Evolutionary conservation across 169 alveolate species (phyloP), one percentile per base, ranked within the genome.

Genomic region (Theileria annulata): DNA sequence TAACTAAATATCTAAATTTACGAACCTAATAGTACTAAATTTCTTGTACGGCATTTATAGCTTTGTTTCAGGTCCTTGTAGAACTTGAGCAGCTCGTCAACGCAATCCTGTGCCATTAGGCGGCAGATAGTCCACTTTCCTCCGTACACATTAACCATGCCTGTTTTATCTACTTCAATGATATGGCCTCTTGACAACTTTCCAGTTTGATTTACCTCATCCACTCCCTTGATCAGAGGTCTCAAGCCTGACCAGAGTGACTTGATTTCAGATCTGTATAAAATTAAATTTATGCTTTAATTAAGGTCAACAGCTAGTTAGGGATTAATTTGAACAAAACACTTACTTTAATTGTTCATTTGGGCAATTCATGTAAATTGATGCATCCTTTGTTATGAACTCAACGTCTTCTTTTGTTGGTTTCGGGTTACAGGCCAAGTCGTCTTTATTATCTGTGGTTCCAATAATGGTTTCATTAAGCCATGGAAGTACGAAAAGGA

Each of bases 41-140:
- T 86, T 23, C 89, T 83, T 0, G 94, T 90, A 35, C 94, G 58
- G 77, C 94, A 90, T n/a, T 74, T 71, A 62, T 77, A 71, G 84
- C 86, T 91, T 8, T 71, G 85, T 75, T 86, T 70, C 19, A 87
- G 49, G 33, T 60, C 62, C 35, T 81, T 85, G 48, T 60, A 51
- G 64, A 77, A 83, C 71, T 76, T 58, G 72, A 88, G 21, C 67
- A 79, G 62, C 47, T 82, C 78, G 77, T 90, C 93, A 0, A 92
- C 83, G 13, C 94, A 90, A 31, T 92, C 93, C 92, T 93, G 95
- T 0, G 98, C 99, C 98, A 96, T 96, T 62, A 82, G 81, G 80
- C 99, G 90, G 86, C 94, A 95, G 19, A 95, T 92, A 1, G 99
- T 96, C 98, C 98, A 96, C 87, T 96, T 96, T 5, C 99, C 99